Percentiles rank a stretch among this genome's conserved stretches.
These are phyloP conservation scores for Nicotiana rustica DNA, from an alignment of 305 asterid species.

Conservation along the genomic window DNA sequence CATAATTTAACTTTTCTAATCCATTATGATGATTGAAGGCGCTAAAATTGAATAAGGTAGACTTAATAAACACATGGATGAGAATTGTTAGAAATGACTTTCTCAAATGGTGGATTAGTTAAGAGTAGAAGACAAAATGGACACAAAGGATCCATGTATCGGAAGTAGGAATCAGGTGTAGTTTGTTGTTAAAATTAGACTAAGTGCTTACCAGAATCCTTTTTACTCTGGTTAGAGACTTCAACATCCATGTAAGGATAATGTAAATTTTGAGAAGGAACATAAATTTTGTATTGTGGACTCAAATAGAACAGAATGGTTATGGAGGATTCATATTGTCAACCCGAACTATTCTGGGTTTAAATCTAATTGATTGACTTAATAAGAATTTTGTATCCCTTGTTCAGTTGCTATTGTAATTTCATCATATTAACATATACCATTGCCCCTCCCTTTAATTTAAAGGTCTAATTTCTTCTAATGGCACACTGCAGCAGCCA, in stretches of 20 bases:
- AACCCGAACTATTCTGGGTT: neutral
- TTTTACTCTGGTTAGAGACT: constrained; percentile 21
- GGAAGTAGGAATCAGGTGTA: neutral
- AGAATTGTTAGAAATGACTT: neutral
- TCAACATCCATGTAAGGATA: neutral
- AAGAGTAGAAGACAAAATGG: neutral
- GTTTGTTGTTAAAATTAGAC: neutral
- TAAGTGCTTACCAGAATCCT: neutral
- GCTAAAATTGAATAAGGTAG: constrained; percentile 23
- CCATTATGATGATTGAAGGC: constrained; percentile 16
- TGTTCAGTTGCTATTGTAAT: neutral
- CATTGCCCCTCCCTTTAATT: neutral
- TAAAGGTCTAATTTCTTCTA: constrained; percentile 18
- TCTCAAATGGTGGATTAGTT: neutral
- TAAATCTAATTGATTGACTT: constrained; percentile 1
- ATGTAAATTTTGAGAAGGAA: neutral
- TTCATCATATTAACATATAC: neutral
- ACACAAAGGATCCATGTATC: neutral
- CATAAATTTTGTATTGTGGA: constrained; percentile 5
- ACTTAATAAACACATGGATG: neutral
- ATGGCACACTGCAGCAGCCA: constrained; percentile 13
- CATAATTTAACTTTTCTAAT: constrained; percentile 23
- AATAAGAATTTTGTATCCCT: constrained; percentile 9
- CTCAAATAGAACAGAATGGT: neutral
- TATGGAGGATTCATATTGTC: constrained; percentile 16